Base-by-base conservation (phyloP, 202 grass and related monocot species). In the Brachypodium distachyon region DNA sequence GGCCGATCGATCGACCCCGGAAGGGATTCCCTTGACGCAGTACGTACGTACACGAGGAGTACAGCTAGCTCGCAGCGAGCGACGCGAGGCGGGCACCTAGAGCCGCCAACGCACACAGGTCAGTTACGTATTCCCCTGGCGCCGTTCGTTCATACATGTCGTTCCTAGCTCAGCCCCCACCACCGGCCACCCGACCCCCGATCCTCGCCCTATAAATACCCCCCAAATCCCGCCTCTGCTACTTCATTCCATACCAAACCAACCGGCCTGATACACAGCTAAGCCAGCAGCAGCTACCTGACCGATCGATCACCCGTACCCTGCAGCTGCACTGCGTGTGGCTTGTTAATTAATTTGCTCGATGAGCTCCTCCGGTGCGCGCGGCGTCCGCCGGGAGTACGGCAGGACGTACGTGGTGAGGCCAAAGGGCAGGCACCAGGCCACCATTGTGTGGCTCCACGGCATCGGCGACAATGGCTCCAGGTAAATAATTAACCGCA, bases 361-460 rank as follows among this genome's bases (percentile, higher is more conserved):
- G n/a, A n/a, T n/a, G n/a, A n/a, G n/a, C n/a, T n/a, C n/a, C n/a
- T n/a, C 64, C 43, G 64, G 64, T 14, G 8, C 64, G 0, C 64
- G 40, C 14, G 64, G 64, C 11, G 66, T 75, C n/a, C 51, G 95
- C 0, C 70, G 85, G 16, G 96, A 99, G 87, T 99, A 89, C 42
- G 96, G 96, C 19, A 87, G 96, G 81, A 99, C 92, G 4, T 90
- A 99, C 65, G 96, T 99, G 82, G 96, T 99, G 50, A 91, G 92
- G 85, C 92, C 96, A 25, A 96, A 87, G 83, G 96, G 85, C 70
- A 95, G 92, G 75, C 96, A 99, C 67, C 89, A 82, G 82, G 96
- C 89, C 61, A 99, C 96, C 51, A 93, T 99, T 76, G 92, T 99
- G 36, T 99, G 96, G 96, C 92, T 99, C 91, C 96, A 99, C 74